Percentiles rank a stretch among this genome's conserved stretches.
Conservation (phyloP, 1,284 basidiomycete genomes). For the Microbotryum scabiosae region DNA sequence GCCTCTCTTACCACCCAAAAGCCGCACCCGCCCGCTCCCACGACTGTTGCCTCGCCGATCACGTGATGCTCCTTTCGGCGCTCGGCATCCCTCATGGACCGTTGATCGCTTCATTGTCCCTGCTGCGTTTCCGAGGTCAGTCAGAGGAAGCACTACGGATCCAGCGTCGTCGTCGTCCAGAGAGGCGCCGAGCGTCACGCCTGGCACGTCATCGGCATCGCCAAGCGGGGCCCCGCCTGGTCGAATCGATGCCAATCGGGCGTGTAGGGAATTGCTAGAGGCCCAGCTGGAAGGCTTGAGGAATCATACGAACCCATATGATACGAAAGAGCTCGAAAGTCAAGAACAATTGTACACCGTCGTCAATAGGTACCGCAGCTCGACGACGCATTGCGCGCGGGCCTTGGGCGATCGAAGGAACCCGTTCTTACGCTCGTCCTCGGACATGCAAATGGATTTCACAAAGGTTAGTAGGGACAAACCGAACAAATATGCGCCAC, state of each 20-base stretch:
- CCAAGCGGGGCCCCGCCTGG: too few species aligned
- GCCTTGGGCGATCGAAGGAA: too few species aligned
- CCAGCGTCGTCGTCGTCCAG: not conserved
- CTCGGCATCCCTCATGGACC: conserved; percentile 14
- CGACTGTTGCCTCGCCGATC: conserved; percentile 5
- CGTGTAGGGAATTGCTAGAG: conserved; percentile 7
- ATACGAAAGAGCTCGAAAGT: conserved; percentile 1
- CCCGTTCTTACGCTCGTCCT: conserved; percentile 54
- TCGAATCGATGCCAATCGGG: conserved; percentile 2
- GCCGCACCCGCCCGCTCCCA: conserved; percentile 4
- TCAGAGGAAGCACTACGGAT: not conserved
- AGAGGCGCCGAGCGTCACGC: too few species aligned
- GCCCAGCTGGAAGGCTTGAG: conserved; percentile 15
- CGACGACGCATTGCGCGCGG: too few species aligned
- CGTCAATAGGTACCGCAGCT: conserved; percentile 19
- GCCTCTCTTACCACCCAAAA: conserved; percentile 11
- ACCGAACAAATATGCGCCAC: not conserved
- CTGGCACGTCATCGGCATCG: too few species aligned
- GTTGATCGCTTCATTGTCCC: conserved; percentile 16
- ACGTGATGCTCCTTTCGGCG: not conserved
- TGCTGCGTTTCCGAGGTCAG: conserved; percentile 25
- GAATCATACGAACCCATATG: not conserved
- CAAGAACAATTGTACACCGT: conserved; percentile 25
- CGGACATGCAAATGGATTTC: conserved; percentile 71
- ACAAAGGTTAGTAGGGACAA: conserved; percentile 52